These are phyloP conservation scores for Penicillium egyptiacum DNA, from an alignment of 495 filamentous ascomycete species.

Conservation along the genomic window DNA sequence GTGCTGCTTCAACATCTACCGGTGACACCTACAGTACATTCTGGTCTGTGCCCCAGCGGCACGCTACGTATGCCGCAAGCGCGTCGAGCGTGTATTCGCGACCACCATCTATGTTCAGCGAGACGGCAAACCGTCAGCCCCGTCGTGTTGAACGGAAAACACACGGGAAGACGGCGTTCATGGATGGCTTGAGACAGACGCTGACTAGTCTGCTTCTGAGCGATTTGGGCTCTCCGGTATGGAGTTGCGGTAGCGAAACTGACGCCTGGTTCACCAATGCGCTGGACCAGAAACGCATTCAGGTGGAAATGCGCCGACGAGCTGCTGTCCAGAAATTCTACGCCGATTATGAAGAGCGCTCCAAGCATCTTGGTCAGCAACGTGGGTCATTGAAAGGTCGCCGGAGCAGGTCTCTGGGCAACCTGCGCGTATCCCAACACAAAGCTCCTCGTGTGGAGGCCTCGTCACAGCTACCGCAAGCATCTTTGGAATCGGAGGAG, in stretches of 20 bases:
- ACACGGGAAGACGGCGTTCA: constrained; percentile 63
- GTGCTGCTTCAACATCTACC: constrained; percentile 56
- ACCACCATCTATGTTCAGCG: constrained; percentile 49
- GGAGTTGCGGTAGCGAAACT: constrained; percentile 83
- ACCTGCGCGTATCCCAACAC: constrained; percentile 3
- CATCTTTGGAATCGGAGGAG: constrained; percentile 13
- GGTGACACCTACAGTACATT: constrained; percentile 81
- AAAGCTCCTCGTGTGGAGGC: constrained; percentile 1
- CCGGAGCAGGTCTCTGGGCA: constrained; percentile 40
- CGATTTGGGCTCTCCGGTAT: constrained; percentile 83
- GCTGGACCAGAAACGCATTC: constrained; percentile 74
- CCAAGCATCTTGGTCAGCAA: constrained; percentile 22
- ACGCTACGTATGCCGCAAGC: constrained; percentile 62
- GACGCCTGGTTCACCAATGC: constrained; percentile 83
- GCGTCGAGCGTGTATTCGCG: constrained; percentile 53
- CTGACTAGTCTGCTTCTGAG: constrained; percentile 84
- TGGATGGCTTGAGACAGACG: constrained; percentile 72
- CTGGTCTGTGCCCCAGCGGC: constrained; percentile 75
- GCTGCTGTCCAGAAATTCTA: constrained; percentile 52
- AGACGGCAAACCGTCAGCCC: constrained; percentile 33
- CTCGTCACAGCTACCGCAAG: background rate
- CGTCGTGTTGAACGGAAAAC: constrained; percentile 39
- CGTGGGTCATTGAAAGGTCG: constrained; percentile 27
- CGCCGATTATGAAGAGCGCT: constrained; percentile 40
- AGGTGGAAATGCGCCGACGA: constrained; percentile 67